phyloP scores from a whole-genome alignment of 2,329 filamentous ascomycete species.

The Colletotrichum gigasporum region DNA sequence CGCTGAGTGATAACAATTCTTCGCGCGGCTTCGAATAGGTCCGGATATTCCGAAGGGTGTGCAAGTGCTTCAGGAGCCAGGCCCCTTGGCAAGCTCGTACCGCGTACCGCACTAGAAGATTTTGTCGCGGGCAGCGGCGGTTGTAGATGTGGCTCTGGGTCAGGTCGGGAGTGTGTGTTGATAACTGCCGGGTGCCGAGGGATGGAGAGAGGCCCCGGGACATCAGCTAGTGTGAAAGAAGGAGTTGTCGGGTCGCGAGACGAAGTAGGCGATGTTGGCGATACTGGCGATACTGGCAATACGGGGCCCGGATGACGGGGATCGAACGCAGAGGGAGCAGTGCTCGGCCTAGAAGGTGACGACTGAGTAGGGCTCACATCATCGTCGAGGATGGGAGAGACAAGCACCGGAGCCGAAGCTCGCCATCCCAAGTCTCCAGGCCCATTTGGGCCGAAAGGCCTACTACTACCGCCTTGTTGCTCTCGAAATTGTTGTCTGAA shows the following conservation, averaged over 20 bases:
- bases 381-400: not conserved
- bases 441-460: not conserved
- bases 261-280: not conserved
- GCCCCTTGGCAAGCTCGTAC: not conserved
- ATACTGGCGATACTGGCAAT: not conserved
- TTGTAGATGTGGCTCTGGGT: not conserved
- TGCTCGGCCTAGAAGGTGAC: not conserved
- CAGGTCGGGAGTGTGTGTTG: too few relatives aligned
- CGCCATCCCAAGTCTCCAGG: not conserved
- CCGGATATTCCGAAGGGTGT: not conserved
- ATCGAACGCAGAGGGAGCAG: not conserved
- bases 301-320: not conserved
- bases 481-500: conserved; percentile 17
- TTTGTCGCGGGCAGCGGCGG: not conserved
- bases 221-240: not conserved
- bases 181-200: not conserved
- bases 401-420: not conserved
- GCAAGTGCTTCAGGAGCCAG: not conserved
- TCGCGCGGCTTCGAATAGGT: conserved; percentile 7
- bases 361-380: not conserved
- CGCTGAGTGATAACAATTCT: conserved; percentile 12
- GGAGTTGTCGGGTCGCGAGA: not conserved
- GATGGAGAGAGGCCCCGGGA: not conserved
- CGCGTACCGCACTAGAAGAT: not conserved
- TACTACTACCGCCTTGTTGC: not conserved